Evolutionary conservation across 1,139 yeast species (phyloP).

Genomic region (Protomyces gravidus): DNA sequence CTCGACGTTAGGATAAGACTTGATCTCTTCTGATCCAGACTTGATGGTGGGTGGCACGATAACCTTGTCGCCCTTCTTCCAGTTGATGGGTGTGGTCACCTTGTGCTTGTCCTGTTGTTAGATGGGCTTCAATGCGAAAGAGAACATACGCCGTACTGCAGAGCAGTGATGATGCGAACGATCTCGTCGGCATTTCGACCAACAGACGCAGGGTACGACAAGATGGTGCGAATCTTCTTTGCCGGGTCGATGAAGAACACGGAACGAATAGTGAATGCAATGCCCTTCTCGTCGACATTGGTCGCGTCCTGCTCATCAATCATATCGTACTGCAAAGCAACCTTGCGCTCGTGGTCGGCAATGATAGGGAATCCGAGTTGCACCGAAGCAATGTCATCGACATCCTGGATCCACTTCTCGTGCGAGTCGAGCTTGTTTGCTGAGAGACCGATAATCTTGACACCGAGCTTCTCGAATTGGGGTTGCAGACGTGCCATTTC

Average conservation of each 20-base stretch:
- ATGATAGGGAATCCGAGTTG: conserved; percentile 78
- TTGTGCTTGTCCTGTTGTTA: conserved; percentile 56
- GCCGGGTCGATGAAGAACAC: conserved; percentile 83
- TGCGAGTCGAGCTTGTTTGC: conserved; percentile 76
- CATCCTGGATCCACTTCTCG: conserved; percentile 78
- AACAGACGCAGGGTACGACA: conserved; percentile 85
- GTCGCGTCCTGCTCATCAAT: conserved; percentile 82
- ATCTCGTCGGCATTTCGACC: conserved; percentile 90
- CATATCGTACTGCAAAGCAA: conserved; percentile 82
- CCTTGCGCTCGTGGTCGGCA: conserved; percentile 75
- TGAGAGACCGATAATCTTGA: conserved; percentile 79
- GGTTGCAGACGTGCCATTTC: conserved; percentile 82
- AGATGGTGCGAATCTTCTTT: conserved; percentile 74
- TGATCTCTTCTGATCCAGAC: conserved; percentile 52
- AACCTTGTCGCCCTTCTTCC: conserved; percentile 67
- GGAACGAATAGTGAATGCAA: conserved; percentile 77
- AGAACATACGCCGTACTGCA: conserved; percentile 58
- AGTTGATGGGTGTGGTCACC: conserved; percentile 20
- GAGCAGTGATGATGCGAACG: conserved; percentile 76
- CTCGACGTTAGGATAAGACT: conserved; percentile 74
- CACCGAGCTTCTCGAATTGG: conserved; percentile 72
- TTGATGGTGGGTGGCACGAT: conserved; percentile 80
- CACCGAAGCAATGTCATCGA: conserved; percentile 66
- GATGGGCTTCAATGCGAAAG: conserved; percentile 46
- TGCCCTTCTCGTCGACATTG: conserved; percentile 60